Evolutionary conservation across 208 protist genomes (phyloP).

Genomic region (Trypanosoma boissoni): DNA sequence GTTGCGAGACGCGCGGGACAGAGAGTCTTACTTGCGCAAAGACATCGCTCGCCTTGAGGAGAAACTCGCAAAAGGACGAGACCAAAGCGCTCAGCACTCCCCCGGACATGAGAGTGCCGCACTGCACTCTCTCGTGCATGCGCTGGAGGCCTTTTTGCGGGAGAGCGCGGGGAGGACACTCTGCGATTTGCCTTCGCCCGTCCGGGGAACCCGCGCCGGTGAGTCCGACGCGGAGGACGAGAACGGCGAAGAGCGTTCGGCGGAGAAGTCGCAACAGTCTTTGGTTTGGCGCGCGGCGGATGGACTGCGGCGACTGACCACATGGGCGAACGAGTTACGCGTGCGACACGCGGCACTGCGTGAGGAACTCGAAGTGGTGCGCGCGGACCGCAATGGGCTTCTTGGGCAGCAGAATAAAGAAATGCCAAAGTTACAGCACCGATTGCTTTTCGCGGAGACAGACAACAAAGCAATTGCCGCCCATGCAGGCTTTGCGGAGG

Average conservation of each 20-base stretch:
- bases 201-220: no score
- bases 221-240: no score
- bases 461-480: not conserved
- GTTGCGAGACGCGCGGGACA: not conserved
- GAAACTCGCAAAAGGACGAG: not conserved
- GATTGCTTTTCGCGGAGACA: constrained; percentile 18
- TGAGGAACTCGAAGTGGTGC: constrained; percentile 67
- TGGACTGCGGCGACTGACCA: constrained; percentile 6
- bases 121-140: not conserved
- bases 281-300: constrained; percentile 1
- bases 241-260: not conserved
- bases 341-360: constrained; percentile 28
- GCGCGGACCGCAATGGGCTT: constrained; percentile 63
- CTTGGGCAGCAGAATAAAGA: constrained; percentile 53
- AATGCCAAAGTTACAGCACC: constrained; percentile 38
- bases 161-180: no score
- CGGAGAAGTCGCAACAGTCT: not conserved
- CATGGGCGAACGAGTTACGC: not conserved
- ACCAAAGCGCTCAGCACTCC: not conserved
- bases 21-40: not conserved
- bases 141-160: not conserved
- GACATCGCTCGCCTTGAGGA: not conserved
- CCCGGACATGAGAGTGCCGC: not conserved
- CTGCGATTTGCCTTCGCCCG: no score
- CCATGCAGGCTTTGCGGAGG: not conserved